Evolutionary conservation across 345 rosid species (phyloP), one percentile per base, ranked within the genome.

Genomic region (Salix suchowensis): DNA sequence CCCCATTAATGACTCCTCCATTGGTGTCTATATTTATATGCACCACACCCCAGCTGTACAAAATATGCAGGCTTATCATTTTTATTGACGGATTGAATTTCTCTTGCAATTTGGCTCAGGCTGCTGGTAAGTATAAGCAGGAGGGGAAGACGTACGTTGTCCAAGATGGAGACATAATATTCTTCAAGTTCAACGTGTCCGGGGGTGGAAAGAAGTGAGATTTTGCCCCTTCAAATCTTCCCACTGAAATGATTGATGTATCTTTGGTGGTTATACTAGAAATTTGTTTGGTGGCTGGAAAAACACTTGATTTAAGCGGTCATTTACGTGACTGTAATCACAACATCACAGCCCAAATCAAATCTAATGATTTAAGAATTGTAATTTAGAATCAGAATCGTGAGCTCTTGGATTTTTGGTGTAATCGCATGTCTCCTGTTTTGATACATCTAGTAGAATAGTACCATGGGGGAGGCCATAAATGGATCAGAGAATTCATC

Each of bases 161-260:
- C 54, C 99, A 90, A 80, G 99, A 96, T 39, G 98, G 95, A 64
- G 99, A 96, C 86, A 36, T 93, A 32, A 93, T 96, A 78, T 92
- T 90, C 84, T 96, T 96, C 89, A 96, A 96, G 91, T 96, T 96
- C 82, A 96, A 96, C 58, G 98, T 94, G 52, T 94, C 98, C 1
- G 92, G 98, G 16, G 98, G 97, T 65, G 99, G 99, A 55, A 96
- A 96, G 92, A 96, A 96, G 87, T 92, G 92, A 91, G 85, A 44
- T 65, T 32, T 65, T 14, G 6, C 30, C 39, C 36, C 24, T 26
- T 30, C 68, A 58, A 58, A n/a, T 4, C 28, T 23, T 34, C 10
- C 4, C 28, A 9, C 28, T 23, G 14, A n/a, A 55, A n/a, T 58
- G 62, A 1, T n/a, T 9, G 14, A 24, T 58, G 13, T 58, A 10